A percentile compares a stretch with the other conserved stretches of the same genome.
Conservation (phyloP, 2,329 filamentous ascomycete genomes). For the Blastomyces percursus region DNA sequence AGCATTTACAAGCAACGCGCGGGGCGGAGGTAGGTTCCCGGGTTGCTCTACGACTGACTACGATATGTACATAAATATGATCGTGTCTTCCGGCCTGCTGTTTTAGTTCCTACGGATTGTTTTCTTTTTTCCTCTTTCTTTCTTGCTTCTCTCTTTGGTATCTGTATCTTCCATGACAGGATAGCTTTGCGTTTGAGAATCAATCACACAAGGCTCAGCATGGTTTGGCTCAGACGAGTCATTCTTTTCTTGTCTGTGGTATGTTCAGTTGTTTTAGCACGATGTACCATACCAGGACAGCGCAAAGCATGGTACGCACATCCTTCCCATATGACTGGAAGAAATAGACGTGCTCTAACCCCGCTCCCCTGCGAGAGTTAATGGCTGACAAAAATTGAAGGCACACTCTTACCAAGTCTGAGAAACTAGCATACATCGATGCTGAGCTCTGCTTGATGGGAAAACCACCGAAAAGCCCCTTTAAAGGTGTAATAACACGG, state of each 20-base stretch:
- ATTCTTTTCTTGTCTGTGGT: not conserved
- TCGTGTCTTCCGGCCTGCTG: not conserved
- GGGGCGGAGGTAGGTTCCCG: not conserved
- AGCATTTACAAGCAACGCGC: not conserved
- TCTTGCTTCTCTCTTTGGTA: not conserved
- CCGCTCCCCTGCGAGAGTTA: not conserved
- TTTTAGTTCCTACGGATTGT: not conserved
- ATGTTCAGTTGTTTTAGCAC: not conserved
- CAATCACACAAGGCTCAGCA: not conserved
- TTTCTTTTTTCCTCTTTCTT: not conserved
- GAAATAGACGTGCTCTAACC: not conserved
- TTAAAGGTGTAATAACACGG: not conserved
- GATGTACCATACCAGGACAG: not conserved
- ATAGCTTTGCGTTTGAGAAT: not conserved
- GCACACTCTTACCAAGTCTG: conserved; percentile 3
- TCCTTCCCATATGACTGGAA: not conserved
- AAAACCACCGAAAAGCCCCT: not conserved
- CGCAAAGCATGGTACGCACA: conserved; percentile 11
- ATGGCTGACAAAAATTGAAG: conserved; percentile 3
- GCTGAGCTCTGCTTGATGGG: conserved; percentile 8
- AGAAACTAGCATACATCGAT: conserved; percentile 7
- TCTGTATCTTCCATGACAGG: not conserved
- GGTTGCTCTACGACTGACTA: not conserved
- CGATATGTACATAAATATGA: not conserved
- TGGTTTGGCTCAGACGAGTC: not conserved